These are phyloP conservation scores for Lunularia cruciata DNA, from an alignment of 225 moss, liverwort and hornwort genomes.

Conservation along the genomic window DNA sequence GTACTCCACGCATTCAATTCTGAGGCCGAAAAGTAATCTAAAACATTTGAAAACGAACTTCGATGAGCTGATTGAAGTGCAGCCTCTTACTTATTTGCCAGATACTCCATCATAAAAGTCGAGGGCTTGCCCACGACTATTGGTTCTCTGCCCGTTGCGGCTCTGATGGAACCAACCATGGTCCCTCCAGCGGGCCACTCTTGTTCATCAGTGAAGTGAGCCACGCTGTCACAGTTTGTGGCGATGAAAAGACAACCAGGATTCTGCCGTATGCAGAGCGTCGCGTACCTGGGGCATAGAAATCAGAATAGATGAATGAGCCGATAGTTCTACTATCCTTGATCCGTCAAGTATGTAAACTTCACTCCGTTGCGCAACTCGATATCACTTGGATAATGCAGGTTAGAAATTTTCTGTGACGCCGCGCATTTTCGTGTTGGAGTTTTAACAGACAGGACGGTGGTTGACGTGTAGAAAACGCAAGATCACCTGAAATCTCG, in stretches of 20 bases:
- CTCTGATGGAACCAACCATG: conserved; percentile 77
- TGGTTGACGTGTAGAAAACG: too few relatives aligned
- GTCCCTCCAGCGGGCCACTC: conserved; percentile 77
- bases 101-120: conserved; percentile 79
- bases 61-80: not conserved
- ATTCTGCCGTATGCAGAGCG: conserved; percentile 83
- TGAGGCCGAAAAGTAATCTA: too few relatives aligned
- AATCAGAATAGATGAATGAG: too few relatives aligned
- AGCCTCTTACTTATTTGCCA: conserved; percentile 61
- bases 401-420: too few relatives aligned
- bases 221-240: conserved; percentile 82
- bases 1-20: not conserved
- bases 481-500: too few relatives aligned
- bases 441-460: too few relatives aligned
- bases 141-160: conserved; percentile 56
- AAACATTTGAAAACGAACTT: not conserved
- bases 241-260: conserved; percentile 92
- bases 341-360: too few relatives aligned
- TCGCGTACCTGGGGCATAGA: conserved; percentile 66
- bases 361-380: too few relatives aligned
- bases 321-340: too few relatives aligned
- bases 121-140: conserved; percentile 82
- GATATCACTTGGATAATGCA: too few relatives aligned
- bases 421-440: too few relatives aligned
- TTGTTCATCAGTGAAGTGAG: conserved; percentile 66